Evolutionary conservation across 108 stramenopile genomes (phyloP).

Genomic region (Phaeodactylum tricornutum): DNA sequence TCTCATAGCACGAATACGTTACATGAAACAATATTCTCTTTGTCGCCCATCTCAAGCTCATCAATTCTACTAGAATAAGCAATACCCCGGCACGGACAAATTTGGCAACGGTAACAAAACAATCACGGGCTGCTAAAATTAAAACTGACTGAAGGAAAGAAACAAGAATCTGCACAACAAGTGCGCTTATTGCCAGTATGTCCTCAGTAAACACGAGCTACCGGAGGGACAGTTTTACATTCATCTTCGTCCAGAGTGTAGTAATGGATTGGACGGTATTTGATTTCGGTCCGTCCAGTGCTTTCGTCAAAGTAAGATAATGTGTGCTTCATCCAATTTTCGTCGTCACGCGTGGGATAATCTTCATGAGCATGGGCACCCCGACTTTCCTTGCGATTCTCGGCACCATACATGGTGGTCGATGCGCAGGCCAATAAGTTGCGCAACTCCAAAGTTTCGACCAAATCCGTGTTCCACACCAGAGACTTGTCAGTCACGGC

Average conservation of each 20-base stretch:
- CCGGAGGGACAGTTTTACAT: constrained; percentile 83
- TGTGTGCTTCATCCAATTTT: constrained; percentile 98
- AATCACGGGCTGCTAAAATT: too few species aligned
- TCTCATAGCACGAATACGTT: too few species aligned
- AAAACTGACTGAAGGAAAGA: too few species aligned
- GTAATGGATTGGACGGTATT: constrained; percentile 93
- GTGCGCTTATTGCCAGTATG: too few species aligned
- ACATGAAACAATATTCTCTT: too few species aligned
- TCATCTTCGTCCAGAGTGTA: constrained; percentile 95
- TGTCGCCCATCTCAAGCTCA: too few species aligned
- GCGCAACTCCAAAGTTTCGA: constrained; percentile 91
- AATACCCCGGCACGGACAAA: too few species aligned
- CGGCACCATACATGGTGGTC: constrained; percentile 96
- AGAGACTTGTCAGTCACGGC: constrained; percentile 89
- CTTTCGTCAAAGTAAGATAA: constrained; percentile 89
- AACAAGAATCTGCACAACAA: too few species aligned
- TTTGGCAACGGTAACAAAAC: too few species aligned
- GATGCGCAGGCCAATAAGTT: constrained; percentile 91
- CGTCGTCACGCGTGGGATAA: constrained; percentile 90
- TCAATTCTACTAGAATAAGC: too few species aligned
- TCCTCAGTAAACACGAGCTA: constrained; percentile 95
- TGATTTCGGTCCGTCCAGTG: constrained; percentile 75
- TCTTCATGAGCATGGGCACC: constrained; percentile 99
- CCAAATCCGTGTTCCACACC: constrained; percentile 98
- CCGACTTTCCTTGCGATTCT: constrained; percentile 91